A percentile compares a stretch with the other conserved stretches of the same genome.
Evolutionary conservation across 768 basidiomycete genomes (phyloP).

Genomic region (Dentipellis fragilis): DNA sequence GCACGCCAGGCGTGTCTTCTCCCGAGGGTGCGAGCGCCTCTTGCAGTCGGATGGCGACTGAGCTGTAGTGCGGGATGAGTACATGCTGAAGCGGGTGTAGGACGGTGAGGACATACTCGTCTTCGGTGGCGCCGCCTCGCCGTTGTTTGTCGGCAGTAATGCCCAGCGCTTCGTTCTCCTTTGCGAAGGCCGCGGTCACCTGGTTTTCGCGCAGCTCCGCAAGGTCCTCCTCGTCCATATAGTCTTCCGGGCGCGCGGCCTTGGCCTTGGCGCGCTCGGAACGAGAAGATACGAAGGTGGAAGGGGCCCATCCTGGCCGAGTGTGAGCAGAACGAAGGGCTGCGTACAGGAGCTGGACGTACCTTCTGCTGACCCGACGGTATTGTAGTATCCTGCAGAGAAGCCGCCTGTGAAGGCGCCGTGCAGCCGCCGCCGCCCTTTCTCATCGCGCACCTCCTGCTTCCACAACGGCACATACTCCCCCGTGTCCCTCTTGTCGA

Average conservation of each 20-base stretch:
- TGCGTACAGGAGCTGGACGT: background rate
- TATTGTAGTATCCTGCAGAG: constrained; percentile 95
- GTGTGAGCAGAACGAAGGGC: background rate
- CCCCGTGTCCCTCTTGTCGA: constrained; percentile 89
- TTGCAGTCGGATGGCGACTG: constrained; percentile 52
- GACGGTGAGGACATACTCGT: constrained; percentile 6
- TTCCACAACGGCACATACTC: constrained; percentile 98
- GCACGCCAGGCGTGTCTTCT: constrained; percentile 73
- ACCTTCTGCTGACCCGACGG: constrained; percentile 95
- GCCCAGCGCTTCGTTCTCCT: constrained; percentile 63
- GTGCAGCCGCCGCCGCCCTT: constrained; percentile 86
- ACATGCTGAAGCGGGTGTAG: background rate
- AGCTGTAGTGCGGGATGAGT: constrained; percentile 27
- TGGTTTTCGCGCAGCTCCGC: constrained; percentile 69
- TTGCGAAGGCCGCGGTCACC: constrained; percentile 52
- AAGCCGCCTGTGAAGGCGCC: constrained; percentile 98
- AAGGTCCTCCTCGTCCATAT: constrained; percentile 98
- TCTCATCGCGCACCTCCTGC: constrained; percentile 95
- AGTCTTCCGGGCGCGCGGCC: constrained; percentile 72
- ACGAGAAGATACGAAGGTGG: constrained; percentile 87
- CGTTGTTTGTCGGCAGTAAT: constrained; percentile 35
- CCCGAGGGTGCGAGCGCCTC: constrained; percentile 63
- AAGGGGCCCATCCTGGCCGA: constrained; percentile 83
- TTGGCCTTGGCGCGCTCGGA: constrained; percentile 58
- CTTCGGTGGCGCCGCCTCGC: constrained; percentile 35